phyloP scores from a whole-genome alignment of 352 stramenopile species.

The Globisporangium irregulare region DNA sequence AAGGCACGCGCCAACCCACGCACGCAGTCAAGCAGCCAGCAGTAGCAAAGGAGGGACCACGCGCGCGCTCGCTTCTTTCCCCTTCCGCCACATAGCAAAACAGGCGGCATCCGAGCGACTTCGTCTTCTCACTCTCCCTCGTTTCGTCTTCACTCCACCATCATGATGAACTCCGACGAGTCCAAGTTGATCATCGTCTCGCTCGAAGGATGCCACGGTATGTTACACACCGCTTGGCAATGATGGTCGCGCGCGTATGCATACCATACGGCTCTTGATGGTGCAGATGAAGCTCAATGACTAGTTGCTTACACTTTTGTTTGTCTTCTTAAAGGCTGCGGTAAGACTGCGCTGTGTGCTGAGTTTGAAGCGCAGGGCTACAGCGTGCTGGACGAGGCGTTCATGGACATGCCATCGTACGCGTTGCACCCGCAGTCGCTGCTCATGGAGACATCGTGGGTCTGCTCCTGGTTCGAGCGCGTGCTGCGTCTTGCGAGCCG shows the following conservation, averaged over 20 bases:
- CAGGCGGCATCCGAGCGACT: neutral
- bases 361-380: slow-evolving; percentile 79
- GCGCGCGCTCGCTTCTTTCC: neutral
- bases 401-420: slow-evolving; percentile 87
- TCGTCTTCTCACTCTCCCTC: neutral
- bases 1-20: neutral
- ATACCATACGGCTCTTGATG: neutral
- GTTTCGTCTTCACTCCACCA: neutral
- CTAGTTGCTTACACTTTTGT: neutral
- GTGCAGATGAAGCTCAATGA: neutral
- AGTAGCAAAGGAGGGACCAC: neutral
- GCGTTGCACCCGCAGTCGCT: slow-evolving; percentile 86
- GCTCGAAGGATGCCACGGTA: slow-evolving; percentile 86
- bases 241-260: neutral
- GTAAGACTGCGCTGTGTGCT: slow-evolving; percentile 77
- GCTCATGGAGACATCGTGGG: slow-evolving; percentile 89
- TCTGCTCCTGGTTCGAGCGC: slow-evolving; percentile 89
- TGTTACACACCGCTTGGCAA: neutral
- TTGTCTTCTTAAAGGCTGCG: slow-evolving; percentile 37
- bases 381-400: slow-evolving; percentile 81
- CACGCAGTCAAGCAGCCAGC: neutral
- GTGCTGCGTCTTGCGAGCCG: slow-evolving; percentile 66
- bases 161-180: slow-evolving; percentile 22
- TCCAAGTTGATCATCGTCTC: slow-evolving; percentile 79
- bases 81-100: neutral